Base-by-base conservation (phyloP, 2,329 filamentous ascomycete species). In the Fusarium continuum region DNA sequence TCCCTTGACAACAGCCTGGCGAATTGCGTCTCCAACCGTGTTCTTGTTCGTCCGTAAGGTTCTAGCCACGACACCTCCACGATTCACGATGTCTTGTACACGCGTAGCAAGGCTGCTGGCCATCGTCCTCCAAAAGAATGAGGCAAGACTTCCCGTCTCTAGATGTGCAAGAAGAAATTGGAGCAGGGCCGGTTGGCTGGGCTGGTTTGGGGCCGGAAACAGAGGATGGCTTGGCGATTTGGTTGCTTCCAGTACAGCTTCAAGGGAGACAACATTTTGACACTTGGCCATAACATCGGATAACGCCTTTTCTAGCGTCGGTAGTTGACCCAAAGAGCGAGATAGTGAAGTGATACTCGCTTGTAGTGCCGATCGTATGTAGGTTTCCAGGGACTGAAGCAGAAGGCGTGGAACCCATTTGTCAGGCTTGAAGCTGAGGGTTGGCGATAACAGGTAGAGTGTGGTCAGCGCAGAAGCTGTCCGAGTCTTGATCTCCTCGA, bases 61-160 rank as follows among this genome's bases (percentile, higher is more conserved):
- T 55, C 95, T 85, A 5, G 92, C 92, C 23, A 91, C 90, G 1
- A 93, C 90, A 0, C 95, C 94, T 3, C 94, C 93, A 55, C 91
- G 86, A 59, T 85, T 87, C 54, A 96, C 77, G 38, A 98, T 91
- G 65, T 98, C 94, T 74, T 93, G 89, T 0, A 97, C 92, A 19
- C 91, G 85, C 0, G 88, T 81, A 4, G 90, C 86, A 56, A 98
- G 82, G 52, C 87, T 89, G 1, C 90, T 87, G 0, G 95, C 95
- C 70, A 98, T 85, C 8, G 90, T 91, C 48, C 95, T 85, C 93
- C 95, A 99, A 78, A 97, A 99, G 75, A 94, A 96, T 1, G 91
- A 94, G 2, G 92, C 88, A 14, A 99, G 80, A 3, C 91, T 95
- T 0, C 91, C 87, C 0, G 93, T 97, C 76, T 98, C 95, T 8